Evolutionary conservation across 257 asterid genomes (phyloP).

Genomic region (Fraxinus cuspidata): DNA sequence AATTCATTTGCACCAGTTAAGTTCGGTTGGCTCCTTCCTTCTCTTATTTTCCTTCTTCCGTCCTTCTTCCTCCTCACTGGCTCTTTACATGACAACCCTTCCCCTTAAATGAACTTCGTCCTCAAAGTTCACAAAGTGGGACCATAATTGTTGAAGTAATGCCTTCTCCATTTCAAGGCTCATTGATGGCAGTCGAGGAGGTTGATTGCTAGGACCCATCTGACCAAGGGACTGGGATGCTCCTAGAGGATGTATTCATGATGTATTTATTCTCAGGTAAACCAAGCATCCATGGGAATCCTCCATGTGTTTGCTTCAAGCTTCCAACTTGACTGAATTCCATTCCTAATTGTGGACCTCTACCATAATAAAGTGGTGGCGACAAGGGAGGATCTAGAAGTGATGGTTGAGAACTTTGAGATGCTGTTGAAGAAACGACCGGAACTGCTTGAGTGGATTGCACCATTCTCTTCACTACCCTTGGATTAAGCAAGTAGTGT

Average conservation of each 20-base stretch:
- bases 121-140: slow-evolving; percentile 41
- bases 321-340: slow-evolving; percentile 73
- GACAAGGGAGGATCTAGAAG: slow-evolving; percentile 59
- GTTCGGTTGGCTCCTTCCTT: no score
- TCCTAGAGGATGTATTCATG: slow-evolving; percentile 51
- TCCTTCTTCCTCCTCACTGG: no score
- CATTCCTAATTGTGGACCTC: slow-evolving; percentile 68
- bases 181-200: slow-evolving; percentile 56
- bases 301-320: slow-evolving; percentile 64
- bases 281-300: slow-evolving; percentile 55
- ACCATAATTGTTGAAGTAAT: slow-evolving; percentile 81
- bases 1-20: no score
- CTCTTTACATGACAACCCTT: no score
- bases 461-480: no score
- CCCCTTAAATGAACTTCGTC: no score
- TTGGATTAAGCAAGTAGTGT: no score
- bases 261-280: background rate
- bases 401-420: slow-evolving; percentile 41
- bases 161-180: slow-evolving; percentile 83
- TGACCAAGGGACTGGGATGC: slow-evolving; percentile 56
- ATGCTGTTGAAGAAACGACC: no score
- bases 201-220: slow-evolving; percentile 67
- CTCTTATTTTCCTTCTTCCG: no score
- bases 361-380: slow-evolving; percentile 65
- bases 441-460: no score